Base-by-base conservation (phyloP, 176 grass and related monocot species). In the Triticum turgidum region DNA sequence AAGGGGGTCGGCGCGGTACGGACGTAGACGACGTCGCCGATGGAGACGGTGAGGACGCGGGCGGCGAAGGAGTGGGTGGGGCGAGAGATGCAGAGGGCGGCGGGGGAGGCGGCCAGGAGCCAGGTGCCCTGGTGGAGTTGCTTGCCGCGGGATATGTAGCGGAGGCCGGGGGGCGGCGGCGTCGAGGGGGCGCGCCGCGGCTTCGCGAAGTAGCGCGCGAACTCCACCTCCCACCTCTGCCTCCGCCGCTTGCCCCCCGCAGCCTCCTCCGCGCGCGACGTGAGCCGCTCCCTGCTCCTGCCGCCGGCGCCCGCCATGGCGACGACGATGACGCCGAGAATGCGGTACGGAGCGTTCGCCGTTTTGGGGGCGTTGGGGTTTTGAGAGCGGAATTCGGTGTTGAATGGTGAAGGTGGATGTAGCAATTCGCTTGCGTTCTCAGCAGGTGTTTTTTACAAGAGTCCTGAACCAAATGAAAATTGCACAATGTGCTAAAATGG, bases 161-260 rank as follows among this genome's bases (percentile, higher is more conserved):
- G 88, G 18, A 90, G 88, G 34, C 75, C 85, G 41, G 85, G 83
- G 4, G 87, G 84, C 49, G 78, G 76, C 37, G 76, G 54, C 39
- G 77, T 21, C 35, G 78, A 56, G 61, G 80, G 63, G 68, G 34
- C 21, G 52, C 22, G 78, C 81, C 34, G 74, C 33, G 86, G 90
- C 64, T 75, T 81, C n/a, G 65, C 69, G 88, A 92, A 95, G 88
- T 88, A 95, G 69, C 93, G 90, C 35, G 90, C 82, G 45, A 90
- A 95, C 41, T 90, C 90, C 64, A 95, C 93, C 62, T 75, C 83
- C 90, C 93, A 92, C 76, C 78, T 79, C 65, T 86, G 59, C 83
- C 56, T 21, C 83, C 17, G 32, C 61, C 41, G 14, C 39, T 32
- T 49, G 39, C 14, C 1, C 15, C 25, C 15, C 32, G 25, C 32